Evolutionary conservation across 345 rosid species (phyloP), one percentile per base, ranked within the genome.

Genomic region (Abelmoschus esculentus): DNA sequence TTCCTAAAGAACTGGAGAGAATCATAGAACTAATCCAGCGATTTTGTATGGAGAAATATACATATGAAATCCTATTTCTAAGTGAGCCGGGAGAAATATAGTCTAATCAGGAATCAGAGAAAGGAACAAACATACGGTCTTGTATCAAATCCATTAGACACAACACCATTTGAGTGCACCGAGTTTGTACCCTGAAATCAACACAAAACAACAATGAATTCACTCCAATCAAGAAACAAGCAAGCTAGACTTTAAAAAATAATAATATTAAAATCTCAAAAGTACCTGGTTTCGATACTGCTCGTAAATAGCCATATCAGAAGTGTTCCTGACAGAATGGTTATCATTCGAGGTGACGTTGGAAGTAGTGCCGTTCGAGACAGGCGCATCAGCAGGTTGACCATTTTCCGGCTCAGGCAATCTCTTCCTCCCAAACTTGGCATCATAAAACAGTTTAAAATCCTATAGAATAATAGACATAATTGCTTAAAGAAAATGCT

Each of bases 381-480:
- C 50, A 60, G 56, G 77, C 2, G 53, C 46, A 42, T 42, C 46
- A 42, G 46, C 46, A 9, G 46, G 10, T 46, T 70, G 75, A 17
- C 79, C 80, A 40, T 86, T 75, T 38, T 79, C 76, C n/a, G 82
- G 60, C 52, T 81, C 86, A 38, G 83, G 38, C 10, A 57, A 19
- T 83, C 73, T 88, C 91, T 86, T 89, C 78, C 92, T 93, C 87
- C 97, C 95, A 85, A 93, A 93, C 97, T 93, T 88, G 75, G 79
- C 86, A 83, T 89, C 87, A 80, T 86, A 93, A 86, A 81, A 79
- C 59, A 84, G 67, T 83, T 88, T 87, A 85, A 91, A 89, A 77
- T 93, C 95, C 90, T 87, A 80, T 75, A 76, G 60, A 58, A 70
- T 77, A 70, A 71, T 65, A 65, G 46, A 68, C 76, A 72, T 75